Evolutionary conservation across 2,329 filamentous ascomycete genomes (phyloP).

Genomic region (Onygenales sp.): DNA sequence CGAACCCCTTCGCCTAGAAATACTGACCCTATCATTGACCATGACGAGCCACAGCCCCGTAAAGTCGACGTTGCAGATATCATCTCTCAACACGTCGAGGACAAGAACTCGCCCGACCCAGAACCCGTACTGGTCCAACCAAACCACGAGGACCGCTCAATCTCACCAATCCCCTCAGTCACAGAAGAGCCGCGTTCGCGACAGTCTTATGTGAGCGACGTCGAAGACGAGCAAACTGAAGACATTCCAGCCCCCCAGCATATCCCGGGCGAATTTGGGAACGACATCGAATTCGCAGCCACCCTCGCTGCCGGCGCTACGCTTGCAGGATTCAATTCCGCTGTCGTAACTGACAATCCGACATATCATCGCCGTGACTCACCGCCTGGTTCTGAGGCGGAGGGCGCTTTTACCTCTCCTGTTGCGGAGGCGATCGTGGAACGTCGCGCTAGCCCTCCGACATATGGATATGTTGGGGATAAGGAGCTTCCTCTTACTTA

Average conservation of each 20-base stretch:
- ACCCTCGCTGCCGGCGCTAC: conserved; percentile 58
- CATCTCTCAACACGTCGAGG: background rate
- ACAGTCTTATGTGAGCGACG: background rate
- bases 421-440: conserved; percentile 10
- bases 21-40: background rate
- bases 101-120: background rate
- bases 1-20: background rate
- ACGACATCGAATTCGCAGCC: conserved; percentile 61
- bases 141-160: background rate
- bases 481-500: conserved; percentile 4
- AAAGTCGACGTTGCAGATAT: background rate
- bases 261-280: conserved; percentile 56
- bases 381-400: conserved; percentile 8
- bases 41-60: background rate
- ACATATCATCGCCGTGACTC: conserved; percentile 47
- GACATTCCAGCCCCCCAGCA: conserved; percentile 23
- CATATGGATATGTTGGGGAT: conserved; percentile 11
- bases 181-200: background rate
- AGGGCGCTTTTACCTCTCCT: background rate
- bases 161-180: background rate
- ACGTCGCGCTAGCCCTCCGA: conserved; percentile 11
- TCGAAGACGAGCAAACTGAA: background rate
- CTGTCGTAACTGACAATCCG: conserved; percentile 59
- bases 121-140: too few species aligned
- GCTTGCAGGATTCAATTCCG: conserved; percentile 60